Conservation (phyloP, 1,284 basidiomycete species). For the Papiliotrema flavescens region DNA sequence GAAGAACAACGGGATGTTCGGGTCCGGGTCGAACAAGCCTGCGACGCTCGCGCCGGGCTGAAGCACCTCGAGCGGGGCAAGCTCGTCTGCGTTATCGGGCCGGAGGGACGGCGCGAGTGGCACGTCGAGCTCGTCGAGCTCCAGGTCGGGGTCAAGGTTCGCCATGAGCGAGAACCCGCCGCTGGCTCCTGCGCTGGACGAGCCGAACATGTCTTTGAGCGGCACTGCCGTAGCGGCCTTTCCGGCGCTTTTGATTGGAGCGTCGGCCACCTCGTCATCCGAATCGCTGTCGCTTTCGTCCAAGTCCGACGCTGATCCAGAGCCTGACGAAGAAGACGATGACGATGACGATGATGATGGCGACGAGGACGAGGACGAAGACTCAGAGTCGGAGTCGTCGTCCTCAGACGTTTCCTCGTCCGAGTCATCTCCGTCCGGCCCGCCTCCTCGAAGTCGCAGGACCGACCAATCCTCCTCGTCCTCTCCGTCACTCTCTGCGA, state of each 20-base stretch:
- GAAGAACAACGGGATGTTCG: slow-evolving; percentile 43
- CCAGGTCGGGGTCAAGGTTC: slow-evolving; percentile 37
- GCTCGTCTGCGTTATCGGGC: slow-evolving; percentile 8
- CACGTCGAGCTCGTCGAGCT: slow-evolving; percentile 44
- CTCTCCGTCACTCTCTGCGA: slow-evolving; percentile 8
- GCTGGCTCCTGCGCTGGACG: slow-evolving; percentile 10
- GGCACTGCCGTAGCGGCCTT: slow-evolving; percentile 1
- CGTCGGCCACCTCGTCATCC: slow-evolving; percentile 6
- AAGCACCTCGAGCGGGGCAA: slow-evolving; percentile 18
- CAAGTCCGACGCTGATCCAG: neutral
- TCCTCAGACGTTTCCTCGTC: slow-evolving; percentile 1
- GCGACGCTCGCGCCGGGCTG: slow-evolving; percentile 14
- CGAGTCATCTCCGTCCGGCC: slow-evolving; percentile 4
- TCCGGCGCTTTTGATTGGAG: neutral
- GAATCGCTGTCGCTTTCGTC: neutral
- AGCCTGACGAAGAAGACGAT: neutral
- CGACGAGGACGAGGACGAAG: slow-evolving; percentile 1
- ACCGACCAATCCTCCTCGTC: slow-evolving; percentile 9
- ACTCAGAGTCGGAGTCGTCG: neutral
- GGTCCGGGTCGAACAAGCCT: slow-evolving; percentile 33
- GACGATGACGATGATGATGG: neutral
- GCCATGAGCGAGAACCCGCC: slow-evolving; percentile 39
- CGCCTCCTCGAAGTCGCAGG: slow-evolving; percentile 10
- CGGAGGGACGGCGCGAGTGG: slow-evolving; percentile 20
- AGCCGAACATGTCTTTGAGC: slow-evolving; percentile 38